Conservation (phyloP, 2,329 filamentous ascomycete genomes). For the Pezicula rhizophila region DNA sequence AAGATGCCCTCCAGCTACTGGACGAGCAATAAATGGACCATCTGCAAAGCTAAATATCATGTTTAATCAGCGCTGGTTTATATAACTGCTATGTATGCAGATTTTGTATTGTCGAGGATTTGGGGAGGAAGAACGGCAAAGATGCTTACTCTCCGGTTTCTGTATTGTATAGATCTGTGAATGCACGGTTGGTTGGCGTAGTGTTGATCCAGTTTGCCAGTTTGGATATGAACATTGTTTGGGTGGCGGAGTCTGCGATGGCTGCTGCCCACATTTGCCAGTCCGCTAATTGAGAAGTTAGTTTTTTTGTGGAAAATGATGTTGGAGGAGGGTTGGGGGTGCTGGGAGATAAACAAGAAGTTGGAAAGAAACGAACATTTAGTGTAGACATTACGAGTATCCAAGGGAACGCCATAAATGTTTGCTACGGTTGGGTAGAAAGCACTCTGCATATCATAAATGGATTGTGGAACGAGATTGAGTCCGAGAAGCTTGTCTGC, state of each 20-base stretch:
- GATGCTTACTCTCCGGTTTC: conserved; percentile 42
- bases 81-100: too few relatives aligned
- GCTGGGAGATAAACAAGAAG: too few relatives aligned
- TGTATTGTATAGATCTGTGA: conserved; percentile 75
- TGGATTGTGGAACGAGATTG: conserved; percentile 63
- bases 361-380: conserved; percentile 44
- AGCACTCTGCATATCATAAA: conserved; percentile 71
- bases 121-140: too few relatives aligned
- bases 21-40: conserved; percentile 64
- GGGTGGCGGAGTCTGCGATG: conserved; percentile 55
- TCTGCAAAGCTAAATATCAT: conserved; percentile 2
- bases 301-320: too few relatives aligned
- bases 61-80: too few relatives aligned
- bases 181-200: conserved; percentile 62
- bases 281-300: conserved; percentile 36
- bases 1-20: conserved; percentile 51
- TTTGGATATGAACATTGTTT: conserved; percentile 58
- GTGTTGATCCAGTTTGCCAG: conserved; percentile 71
- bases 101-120: too few relatives aligned
- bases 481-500: conserved; percentile 73
- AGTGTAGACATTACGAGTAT: conserved; percentile 74
- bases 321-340: too few relatives aligned
- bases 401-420: conserved; percentile 73
- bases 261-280: conserved; percentile 83
- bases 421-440: conserved; percentile 71